Percentiles rank a stretch among this genome's conserved stretches.
Evolutionary conservation across 352 stramenopile genomes (phyloP).

Genomic region (Peronosclerospora sorghi): DNA sequence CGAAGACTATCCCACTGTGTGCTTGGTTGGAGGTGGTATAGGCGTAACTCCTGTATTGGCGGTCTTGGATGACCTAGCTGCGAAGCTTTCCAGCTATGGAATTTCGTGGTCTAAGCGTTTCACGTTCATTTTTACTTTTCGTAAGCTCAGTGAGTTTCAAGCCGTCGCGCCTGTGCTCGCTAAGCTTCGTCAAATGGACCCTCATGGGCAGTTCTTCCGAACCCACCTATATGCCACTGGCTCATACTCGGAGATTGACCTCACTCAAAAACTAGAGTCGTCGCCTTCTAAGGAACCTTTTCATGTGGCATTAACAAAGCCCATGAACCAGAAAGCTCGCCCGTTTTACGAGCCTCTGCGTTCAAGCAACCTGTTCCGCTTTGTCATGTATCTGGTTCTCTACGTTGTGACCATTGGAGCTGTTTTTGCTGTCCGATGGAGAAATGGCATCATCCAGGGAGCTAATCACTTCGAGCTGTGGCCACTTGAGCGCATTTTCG

Average conservation of each 20-base stretch:
- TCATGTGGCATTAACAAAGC: constrained; percentile 7
- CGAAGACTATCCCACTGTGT: constrained; percentile 34
- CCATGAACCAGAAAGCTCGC: constrained; percentile 7
- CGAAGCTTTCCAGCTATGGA: constrained; percentile 18
- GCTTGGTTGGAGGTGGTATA: constrained; percentile 34
- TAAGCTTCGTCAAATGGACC: constrained; percentile 26
- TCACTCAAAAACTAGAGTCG: constrained; percentile 12
- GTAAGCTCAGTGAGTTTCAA: constrained; percentile 28
- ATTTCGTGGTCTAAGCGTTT: constrained; percentile 26
- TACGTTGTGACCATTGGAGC: constrained; percentile 27
- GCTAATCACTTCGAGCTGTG: constrained; percentile 34
- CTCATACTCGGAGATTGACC: constrained; percentile 13
- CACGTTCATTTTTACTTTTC: constrained; percentile 31
- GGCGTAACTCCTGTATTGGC: constrained; percentile 33
- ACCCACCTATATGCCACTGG: constrained; percentile 22
- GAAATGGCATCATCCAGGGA: constrained; percentile 41
- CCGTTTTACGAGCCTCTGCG: constrained; percentile 50
- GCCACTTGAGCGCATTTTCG: constrained; percentile 41
- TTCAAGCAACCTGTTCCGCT: constrained; percentile 24
- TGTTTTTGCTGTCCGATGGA: constrained; percentile 27
- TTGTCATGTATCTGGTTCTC: constrained; percentile 27
- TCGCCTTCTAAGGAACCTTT: constrained; percentile 4
- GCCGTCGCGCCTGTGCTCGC: constrained; percentile 19
- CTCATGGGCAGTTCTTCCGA: constrained; percentile 24
- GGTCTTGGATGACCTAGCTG: constrained; percentile 33